Evolutionary conservation across 139 green algal species (phyloP).

Genomic region (Micractinium conductrix): DNA sequence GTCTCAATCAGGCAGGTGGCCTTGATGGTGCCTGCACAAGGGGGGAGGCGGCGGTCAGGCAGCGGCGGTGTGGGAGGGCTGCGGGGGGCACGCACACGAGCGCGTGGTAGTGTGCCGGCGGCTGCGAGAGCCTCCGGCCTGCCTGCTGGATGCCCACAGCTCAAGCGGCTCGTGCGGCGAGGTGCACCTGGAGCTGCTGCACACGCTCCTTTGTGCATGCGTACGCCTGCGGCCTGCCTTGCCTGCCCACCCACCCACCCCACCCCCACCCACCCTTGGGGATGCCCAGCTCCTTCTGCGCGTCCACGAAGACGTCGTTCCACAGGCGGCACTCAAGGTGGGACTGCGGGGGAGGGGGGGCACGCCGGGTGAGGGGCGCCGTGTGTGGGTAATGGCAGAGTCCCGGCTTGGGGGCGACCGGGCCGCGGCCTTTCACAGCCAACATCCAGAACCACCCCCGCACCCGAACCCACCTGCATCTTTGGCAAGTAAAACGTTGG

Average conservation of each 20-base stretch:
- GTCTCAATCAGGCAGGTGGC: constrained; percentile 92
- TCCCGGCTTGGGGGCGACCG: not conserved
- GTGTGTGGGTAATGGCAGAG: not conserved
- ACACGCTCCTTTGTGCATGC: not conserved
- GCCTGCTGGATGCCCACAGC: too few relatives aligned
- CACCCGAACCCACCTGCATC: constrained; percentile 71
- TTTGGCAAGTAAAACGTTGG: constrained; percentile 96
- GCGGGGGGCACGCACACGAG: not conserved
- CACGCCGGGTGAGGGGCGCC: not conserved
- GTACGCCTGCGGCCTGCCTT: not conserved
- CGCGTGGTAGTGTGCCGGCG: too few relatives aligned
- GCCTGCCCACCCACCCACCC: not conserved
- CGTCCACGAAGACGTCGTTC: constrained; percentile 76
- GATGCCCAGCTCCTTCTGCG: constrained; percentile 66
- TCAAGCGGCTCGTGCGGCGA: too few relatives aligned
- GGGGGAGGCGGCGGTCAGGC: not conserved
- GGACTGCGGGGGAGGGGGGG: constrained; percentile 53
- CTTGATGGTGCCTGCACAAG: constrained; percentile 66
- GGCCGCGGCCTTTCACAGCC: not conserved
- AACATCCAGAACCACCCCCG: not conserved
- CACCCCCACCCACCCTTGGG: not conserved
- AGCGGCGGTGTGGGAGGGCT: not conserved
- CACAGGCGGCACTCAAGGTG: constrained; percentile 84
- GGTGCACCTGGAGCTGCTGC: not conserved
- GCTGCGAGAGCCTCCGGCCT: too few relatives aligned